Evolutionary conservation across 805 yeast species (phyloP).

Genomic region (Yarrowia keelungensis): DNA sequence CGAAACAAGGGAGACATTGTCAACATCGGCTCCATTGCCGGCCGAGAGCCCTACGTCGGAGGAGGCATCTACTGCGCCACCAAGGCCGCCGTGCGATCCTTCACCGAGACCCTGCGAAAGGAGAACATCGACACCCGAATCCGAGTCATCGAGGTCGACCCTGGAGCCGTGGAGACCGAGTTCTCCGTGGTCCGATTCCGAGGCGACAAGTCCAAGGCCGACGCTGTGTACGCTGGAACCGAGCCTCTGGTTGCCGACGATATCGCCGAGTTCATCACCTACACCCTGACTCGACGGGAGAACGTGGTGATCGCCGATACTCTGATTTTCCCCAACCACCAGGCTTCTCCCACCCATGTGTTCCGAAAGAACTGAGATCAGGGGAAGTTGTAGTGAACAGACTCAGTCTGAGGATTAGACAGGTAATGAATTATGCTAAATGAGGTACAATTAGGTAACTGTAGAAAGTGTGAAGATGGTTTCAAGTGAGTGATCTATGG

Average conservation of each 20-base stretch:
- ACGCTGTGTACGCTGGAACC: constrained; percentile 68
- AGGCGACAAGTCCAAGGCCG: constrained; percentile 68
- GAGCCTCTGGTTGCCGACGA: constrained; percentile 76
- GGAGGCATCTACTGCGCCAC: constrained; percentile 76
- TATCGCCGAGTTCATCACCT: constrained; percentile 75
- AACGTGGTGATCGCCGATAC: constrained; percentile 82
- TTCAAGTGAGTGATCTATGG: too few relatives aligned
- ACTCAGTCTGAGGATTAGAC: neutral
- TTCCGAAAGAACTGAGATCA: constrained; percentile 48
- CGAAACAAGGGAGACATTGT: constrained; percentile 69
- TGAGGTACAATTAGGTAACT: too few relatives aligned
- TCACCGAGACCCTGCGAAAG: constrained; percentile 68
- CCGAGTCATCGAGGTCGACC: constrained; percentile 76
- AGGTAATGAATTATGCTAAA: neutral
- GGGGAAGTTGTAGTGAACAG: constrained; percentile 1
- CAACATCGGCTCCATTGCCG: constrained; percentile 73
- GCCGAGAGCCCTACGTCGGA: constrained; percentile 72
- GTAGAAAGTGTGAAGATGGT: too few relatives aligned
- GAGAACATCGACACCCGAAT: constrained; percentile 74
- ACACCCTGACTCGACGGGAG: constrained; percentile 68
- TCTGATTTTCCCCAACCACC: constrained; percentile 82
- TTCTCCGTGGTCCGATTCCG: constrained; percentile 68
- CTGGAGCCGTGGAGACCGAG: constrained; percentile 83
- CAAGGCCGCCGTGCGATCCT: constrained; percentile 66
- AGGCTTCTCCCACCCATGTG: constrained; percentile 76